phyloP scores from a whole-genome alignment of 768 basidiomycete genomes.

The Leucosporidium yakuticum region DNA sequence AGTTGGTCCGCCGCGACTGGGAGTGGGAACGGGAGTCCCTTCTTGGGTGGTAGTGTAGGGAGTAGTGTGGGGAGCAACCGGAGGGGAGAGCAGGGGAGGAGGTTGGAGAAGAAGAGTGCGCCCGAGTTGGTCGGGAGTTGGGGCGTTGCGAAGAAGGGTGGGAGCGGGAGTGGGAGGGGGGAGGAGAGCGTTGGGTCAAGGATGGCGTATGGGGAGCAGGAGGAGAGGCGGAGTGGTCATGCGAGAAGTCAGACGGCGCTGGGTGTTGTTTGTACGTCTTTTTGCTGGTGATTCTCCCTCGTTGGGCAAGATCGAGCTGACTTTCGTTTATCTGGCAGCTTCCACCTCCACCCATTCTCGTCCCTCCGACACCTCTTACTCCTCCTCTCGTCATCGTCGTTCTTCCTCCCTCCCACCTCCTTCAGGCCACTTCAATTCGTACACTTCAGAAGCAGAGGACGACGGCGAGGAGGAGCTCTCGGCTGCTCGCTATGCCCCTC shows the following conservation, averaged over 20 bases:
- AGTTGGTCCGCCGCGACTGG: background rate
- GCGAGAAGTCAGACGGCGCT: no score
- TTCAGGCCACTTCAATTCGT: no score
- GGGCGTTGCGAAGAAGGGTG: background rate
- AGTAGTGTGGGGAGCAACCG: background rate
- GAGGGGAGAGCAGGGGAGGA: no score
- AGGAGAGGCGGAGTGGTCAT: background rate
- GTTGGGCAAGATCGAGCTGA: no score
- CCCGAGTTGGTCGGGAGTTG: constrained; percentile 8
- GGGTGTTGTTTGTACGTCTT: no score
- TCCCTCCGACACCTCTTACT: no score
- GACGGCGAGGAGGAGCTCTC: background rate
- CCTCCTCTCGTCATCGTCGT: no score
- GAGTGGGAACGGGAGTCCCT: background rate
- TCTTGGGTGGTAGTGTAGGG: background rate
- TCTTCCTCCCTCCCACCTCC: no score
- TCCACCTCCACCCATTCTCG: no score
- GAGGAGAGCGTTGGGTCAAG: background rate
- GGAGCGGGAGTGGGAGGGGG: background rate
- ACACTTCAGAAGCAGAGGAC: background rate
- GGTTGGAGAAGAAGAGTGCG: constrained; percentile 18
- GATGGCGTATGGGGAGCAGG: constrained; percentile 2
- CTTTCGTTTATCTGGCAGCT: no score
- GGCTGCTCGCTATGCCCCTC: constrained; percentile 8
- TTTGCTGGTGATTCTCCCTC: no score